phyloP scores from a whole-genome alignment of 1,284 basidiomycete genomes.

The Ustilago nuda region DNA sequence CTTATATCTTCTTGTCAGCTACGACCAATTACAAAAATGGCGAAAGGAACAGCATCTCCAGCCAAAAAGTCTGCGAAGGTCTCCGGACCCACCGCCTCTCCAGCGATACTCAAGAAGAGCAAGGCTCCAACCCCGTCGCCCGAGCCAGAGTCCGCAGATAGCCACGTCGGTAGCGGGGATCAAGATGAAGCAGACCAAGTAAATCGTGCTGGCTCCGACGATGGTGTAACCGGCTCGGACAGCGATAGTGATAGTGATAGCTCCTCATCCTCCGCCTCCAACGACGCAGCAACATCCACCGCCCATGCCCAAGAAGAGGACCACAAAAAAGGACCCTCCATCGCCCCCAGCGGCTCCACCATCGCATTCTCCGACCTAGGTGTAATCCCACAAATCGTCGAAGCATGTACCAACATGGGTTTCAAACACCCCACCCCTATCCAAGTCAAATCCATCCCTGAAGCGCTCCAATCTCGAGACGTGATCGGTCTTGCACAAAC shows the following conservation, averaged over 20 bases:
- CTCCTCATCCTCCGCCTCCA: background rate
- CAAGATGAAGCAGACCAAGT: conserved; percentile 10
- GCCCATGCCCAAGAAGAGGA: conserved; percentile 20
- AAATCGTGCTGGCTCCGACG: no score
- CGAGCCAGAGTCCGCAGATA: conserved; percentile 2
- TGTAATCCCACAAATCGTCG: conserved; percentile 87
- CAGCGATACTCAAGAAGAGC: conserved; percentile 19
- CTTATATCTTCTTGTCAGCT: background rate
- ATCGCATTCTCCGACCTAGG: conserved; percentile 77
- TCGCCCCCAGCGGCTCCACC: conserved; percentile 32
- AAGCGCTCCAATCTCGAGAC: conserved; percentile 89
- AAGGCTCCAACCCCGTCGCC: conserved; percentile 20
- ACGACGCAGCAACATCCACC: conserved; percentile 8
- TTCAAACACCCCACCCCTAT: conserved; percentile 93
- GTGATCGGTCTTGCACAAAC: conserved; percentile 98
- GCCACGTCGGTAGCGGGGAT: conserved; percentile 12
- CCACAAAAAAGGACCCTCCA: conserved; percentile 35
- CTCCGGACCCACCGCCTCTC: conserved; percentile 14
- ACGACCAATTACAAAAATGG: conserved; percentile 14
- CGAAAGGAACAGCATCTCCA: conserved; percentile 19
- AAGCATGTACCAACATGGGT: conserved; percentile 83
- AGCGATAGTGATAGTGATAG: conserved; percentile 11
- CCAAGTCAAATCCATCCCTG: conserved; percentile 87
- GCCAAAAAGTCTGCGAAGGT: conserved; percentile 13
- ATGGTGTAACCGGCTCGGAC: background rate